Percentiles rank a stretch among this genome's conserved stretches.
Conservation (phyloP, 371 early-diverging fungal genomes). For the Phascolomyces articulosus region DNA sequence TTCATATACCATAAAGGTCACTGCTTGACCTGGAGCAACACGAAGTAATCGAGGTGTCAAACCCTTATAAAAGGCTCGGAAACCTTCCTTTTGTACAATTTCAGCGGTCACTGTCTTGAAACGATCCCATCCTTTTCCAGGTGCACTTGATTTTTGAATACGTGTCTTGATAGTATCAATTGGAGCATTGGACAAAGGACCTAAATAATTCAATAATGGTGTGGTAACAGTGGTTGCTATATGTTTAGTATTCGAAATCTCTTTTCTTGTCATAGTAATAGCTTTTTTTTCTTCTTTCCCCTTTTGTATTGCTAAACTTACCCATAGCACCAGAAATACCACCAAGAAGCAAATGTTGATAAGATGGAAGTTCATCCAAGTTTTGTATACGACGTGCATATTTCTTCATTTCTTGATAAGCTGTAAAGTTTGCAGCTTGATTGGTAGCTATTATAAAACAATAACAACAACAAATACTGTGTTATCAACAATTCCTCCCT, state of each 20-base stretch:
- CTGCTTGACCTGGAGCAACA: conserved; percentile 86
- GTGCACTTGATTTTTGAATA: conserved; percentile 84
- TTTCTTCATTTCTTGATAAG: conserved; percentile 92
- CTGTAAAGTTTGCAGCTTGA: conserved; percentile 98
- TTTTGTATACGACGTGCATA: conserved; percentile 66
- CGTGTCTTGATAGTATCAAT: conserved; percentile 99
- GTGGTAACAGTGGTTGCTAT: too few species aligned
- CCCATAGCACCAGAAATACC: conserved; percentile 90
- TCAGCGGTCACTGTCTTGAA: conserved; percentile 56
- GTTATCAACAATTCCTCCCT: background rate
- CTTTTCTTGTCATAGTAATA: too few species aligned
- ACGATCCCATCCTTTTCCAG: conserved; percentile 81
- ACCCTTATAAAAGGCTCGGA: conserved; percentile 94
- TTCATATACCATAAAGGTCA: conserved; percentile 90
- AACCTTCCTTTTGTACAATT: conserved; percentile 78
- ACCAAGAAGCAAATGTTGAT: conserved; percentile 83
- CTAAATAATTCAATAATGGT: conserved; percentile 2
- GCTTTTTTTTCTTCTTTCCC: too few species aligned
- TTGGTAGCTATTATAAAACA: conserved; percentile 84
- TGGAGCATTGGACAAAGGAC: conserved; percentile 22
- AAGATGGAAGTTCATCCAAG: conserved; percentile 81
- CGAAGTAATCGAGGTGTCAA: conserved; percentile 92
- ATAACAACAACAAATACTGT: background rate
- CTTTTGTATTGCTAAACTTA: conserved; percentile 13
- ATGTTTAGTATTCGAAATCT: too few species aligned